phyloP scores from a whole-genome alignment of 805 yeast genomes.

The Torulaspora maleeae region DNA sequence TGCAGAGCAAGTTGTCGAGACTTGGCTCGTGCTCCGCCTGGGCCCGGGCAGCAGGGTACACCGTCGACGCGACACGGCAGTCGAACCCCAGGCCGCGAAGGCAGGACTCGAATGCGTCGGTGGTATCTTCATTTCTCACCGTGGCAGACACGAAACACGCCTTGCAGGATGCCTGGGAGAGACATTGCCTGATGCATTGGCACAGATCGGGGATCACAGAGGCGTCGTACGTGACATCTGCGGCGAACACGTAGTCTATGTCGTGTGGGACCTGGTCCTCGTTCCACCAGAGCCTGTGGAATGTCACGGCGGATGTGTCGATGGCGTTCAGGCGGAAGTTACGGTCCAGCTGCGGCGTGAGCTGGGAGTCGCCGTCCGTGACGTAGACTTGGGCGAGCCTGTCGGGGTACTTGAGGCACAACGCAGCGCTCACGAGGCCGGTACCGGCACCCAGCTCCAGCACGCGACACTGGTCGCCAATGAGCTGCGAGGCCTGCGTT shows the following conservation, averaged over 20 bases:
- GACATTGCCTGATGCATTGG: conserved; percentile 38
- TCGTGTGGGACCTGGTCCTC: conserved; percentile 38
- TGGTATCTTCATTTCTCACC: conserved; percentile 55
- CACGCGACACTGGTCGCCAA: conserved; percentile 28
- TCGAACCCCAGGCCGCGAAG: conserved; percentile 25
- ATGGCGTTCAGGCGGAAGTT: conserved; percentile 46
- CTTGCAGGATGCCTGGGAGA: conserved; percentile 12
- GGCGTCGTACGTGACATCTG: conserved; percentile 85
- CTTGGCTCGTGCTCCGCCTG: conserved; percentile 6
- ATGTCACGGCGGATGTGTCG: conserved; percentile 14
- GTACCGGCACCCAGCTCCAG: conserved; percentile 89
- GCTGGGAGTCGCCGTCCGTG: conserved; percentile 34
- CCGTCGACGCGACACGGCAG: conserved; percentile 21
- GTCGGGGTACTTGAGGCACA: conserved; percentile 12
- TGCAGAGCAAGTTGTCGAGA: conserved; percentile 8
- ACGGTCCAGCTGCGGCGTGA: conserved; percentile 25
- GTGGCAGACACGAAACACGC: conserved; percentile 61
- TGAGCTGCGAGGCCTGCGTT: not conserved
- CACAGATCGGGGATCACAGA: conserved; percentile 52
- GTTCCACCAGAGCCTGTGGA: conserved; percentile 59
- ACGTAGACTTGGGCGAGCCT: conserved; percentile 17
- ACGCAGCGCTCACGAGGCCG: conserved; percentile 51
- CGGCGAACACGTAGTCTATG: conserved; percentile 60
- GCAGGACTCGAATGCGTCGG: conserved; percentile 40
- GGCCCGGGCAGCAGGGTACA: conserved; percentile 8